Base-by-base conservation (phyloP, 2,329 filamentous ascomycete genomes). In the Hymenoscyphus fraxineus region DNA sequence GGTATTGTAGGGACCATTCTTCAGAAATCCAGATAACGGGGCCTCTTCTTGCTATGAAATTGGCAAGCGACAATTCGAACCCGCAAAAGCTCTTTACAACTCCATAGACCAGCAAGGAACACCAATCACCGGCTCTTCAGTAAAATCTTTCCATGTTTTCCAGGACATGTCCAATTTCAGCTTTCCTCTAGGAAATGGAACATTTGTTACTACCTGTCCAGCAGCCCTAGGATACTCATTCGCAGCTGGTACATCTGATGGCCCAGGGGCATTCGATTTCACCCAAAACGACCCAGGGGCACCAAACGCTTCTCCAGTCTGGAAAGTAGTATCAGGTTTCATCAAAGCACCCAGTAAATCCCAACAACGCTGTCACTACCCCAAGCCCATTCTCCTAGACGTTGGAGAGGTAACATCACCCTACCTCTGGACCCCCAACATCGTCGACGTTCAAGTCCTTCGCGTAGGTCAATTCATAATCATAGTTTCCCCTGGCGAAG, bases 161-260 rank as follows among this genome's bases (percentile, higher is more conserved):
- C 87, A 92, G 67, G 86, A 97, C 75, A 89, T 97, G 81, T 86
- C 88, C 5, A 85, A 85, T 71, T 95, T 88, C 75, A 83, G 82
- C 0, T 96, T 97, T 73, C 76, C 79, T 2, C 85, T 93, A 1
- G 83, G 88, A 0, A 92, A 96, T 70, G 90, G 91, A 57, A 86
- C 85, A 2, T 78, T 78, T 38, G 90, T 88, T 6, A 81, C 79
- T 59, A 96, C 93, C 0, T 98, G 94, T 71, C 89, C 93, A 3
- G 93, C 93, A 0, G 92, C 93, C 0, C 80, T 98, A 65, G 94
- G 94, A 6, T 96, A 95, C 75, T 93, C 91, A 0, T 98, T 98
- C 74, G 94, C 94, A 0, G 94, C 91, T 0, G 94, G 94, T 12
- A 98, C 94, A 0, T 91, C 92, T 0, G 94, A 98, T 75, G 92